Evolutionary conservation across 108 stramenopile genomes (phyloP).

Genomic region (Fragilaria crotonensis): DNA sequence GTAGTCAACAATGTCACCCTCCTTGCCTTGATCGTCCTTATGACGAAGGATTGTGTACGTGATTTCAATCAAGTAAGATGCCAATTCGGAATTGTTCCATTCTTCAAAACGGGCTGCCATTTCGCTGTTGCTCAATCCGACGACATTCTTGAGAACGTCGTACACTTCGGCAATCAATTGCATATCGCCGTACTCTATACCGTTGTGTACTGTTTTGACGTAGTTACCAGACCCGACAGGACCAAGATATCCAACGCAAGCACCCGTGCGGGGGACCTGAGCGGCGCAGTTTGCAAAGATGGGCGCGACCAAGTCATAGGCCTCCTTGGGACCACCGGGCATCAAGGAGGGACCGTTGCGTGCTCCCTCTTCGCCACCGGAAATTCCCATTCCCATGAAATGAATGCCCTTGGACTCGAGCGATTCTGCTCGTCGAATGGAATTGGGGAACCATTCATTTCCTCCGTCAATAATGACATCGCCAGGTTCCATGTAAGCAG

Average conservation of each 20-base stretch:
- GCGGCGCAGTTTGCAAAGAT: conserved; percentile 66
- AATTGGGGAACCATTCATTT: conserved; percentile 81
- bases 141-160: conserved; percentile 54
- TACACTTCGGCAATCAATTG: conserved; percentile 87
- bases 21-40: conserved; percentile 57
- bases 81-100: conserved; percentile 68
- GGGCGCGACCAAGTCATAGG: conserved; percentile 57
- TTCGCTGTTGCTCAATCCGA: conserved; percentile 69
- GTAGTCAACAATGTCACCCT: conserved; percentile 54
- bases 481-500: conserved; percentile 57
- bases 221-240: conserved; percentile 59
- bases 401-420: conserved; percentile 49
- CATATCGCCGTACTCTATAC: conserved; percentile 89
- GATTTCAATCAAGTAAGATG: conserved; percentile 80
- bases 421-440: conserved; percentile 49
- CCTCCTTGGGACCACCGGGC: conserved; percentile 77
- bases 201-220: conserved; percentile 86
- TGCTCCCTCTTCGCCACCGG: conserved; percentile 23
- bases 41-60: conserved; percentile 68
- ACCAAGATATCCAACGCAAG: conserved; percentile 75
- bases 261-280: conserved; percentile 38
- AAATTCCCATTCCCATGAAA: conserved; percentile 79
- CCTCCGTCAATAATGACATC: conserved; percentile 75
- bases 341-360: conserved; percentile 64
- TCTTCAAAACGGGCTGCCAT: conserved; percentile 58